Percentiles rank a stretch among this genome's conserved stretches.
These are phyloP conservation scores for Beauveria brongniartii DNA, from an alignment of 2,329 filamentous ascomycete genomes.

Conservation along the genomic window DNA sequence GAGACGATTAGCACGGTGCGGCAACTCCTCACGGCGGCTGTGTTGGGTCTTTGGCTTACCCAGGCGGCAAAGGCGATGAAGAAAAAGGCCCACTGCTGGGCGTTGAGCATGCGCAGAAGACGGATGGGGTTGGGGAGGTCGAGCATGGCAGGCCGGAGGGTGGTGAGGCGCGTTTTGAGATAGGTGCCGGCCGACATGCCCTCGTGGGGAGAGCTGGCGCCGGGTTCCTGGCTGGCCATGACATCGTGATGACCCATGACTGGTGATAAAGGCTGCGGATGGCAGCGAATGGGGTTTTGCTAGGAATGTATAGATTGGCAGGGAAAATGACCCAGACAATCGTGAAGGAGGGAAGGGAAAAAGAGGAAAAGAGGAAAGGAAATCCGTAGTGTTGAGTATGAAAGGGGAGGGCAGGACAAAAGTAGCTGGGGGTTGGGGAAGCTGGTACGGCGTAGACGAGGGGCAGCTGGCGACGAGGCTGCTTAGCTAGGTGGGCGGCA, in stretches of 20 bases:
- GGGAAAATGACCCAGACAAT: too few species aligned
- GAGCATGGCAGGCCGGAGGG: slow-evolving; percentile 49
- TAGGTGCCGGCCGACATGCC: slow-evolving; percentile 42
- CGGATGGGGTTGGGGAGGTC: slow-evolving; percentile 45
- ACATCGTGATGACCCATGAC: slow-evolving; percentile 9
- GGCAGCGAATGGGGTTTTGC: background rate
- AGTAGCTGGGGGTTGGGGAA: background rate
- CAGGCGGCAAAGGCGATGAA: slow-evolving; percentile 47
- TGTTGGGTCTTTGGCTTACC: slow-evolving; percentile 27
- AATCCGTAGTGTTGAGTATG: background rate
- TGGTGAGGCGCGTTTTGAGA: slow-evolving; percentile 42
- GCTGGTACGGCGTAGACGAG: background rate
- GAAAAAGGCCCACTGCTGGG: slow-evolving; percentile 48
- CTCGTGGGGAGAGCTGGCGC: slow-evolving; percentile 34
- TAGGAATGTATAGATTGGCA: too few species aligned
- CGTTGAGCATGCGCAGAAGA: slow-evolving; percentile 39
- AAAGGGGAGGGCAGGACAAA: background rate
- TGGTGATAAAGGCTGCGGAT: background rate
- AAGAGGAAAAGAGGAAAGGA: background rate
- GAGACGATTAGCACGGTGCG: too few species aligned
- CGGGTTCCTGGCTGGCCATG: slow-evolving; percentile 17
- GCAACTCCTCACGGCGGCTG: too few species aligned
- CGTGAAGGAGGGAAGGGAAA: background rate
- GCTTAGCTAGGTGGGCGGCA: background rate
- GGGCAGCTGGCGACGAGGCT: background rate